Evolutionary conservation across 345 rosid genomes (phyloP).

Genomic region (Reutealis trisperma): DNA sequence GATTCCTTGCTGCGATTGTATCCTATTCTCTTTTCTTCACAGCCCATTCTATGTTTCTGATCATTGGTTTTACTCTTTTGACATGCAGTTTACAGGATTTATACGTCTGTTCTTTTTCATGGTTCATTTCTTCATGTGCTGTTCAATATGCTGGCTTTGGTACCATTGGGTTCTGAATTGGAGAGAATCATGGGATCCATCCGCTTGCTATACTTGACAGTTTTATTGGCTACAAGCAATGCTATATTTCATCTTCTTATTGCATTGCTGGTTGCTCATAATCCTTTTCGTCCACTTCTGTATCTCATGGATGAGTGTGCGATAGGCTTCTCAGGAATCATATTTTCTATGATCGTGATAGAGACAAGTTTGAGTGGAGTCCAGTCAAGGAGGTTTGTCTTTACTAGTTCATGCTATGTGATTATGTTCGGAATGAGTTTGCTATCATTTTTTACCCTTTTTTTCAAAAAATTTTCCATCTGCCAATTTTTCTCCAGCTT

Average conservation of each 20-base stretch:
- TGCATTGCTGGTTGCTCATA: conserved; percentile 60
- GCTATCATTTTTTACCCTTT: neutral
- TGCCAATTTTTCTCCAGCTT: neutral
- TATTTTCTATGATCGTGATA: conserved; percentile 91
- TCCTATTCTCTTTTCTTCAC: neutral
- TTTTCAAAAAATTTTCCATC: too few relatives aligned
- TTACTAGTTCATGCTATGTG: neutral
- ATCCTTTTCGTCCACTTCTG: conserved; percentile 49
- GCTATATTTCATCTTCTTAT: conserved; percentile 75
- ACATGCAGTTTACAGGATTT: conserved; percentile 83
- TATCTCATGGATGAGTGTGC: conserved; percentile 77
- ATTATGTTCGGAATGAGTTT: neutral
- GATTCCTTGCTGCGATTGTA: neutral
- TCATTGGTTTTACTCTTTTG: conserved; percentile 14
- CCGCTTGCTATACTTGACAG: conserved; percentile 65
- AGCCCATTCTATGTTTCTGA: neutral
- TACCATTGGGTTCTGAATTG: conserved; percentile 92
- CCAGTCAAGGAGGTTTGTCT: conserved; percentile 74
- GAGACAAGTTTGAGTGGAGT: conserved; percentile 95
- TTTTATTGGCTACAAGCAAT: conserved; percentile 83
- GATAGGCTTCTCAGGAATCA: conserved; percentile 87
- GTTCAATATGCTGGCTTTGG: conserved; percentile 97
- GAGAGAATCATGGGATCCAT: conserved; percentile 98
- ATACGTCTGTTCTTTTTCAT: conserved; percentile 75
- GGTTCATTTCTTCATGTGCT: conserved; percentile 88